phyloP scores from a whole-genome alignment of 495 filamentous ascomycete genomes.

The Sporormia fimetaria region DNA sequence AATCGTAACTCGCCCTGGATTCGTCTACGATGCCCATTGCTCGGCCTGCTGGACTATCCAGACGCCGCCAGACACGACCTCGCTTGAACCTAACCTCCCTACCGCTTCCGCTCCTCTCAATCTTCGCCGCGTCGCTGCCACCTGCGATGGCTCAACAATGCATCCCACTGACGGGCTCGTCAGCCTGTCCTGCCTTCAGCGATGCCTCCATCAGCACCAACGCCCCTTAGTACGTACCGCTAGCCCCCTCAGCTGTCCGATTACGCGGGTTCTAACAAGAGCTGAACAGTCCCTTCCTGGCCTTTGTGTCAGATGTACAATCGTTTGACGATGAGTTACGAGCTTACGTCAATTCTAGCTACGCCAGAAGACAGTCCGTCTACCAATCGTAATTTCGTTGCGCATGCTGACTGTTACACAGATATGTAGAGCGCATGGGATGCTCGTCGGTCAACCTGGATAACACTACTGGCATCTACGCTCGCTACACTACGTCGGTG shows the following conservation, averaged over 20 bases:
- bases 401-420: slow-evolving; percentile 30
- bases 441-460: slow-evolving; percentile 67
- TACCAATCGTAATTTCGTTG: not conserved
- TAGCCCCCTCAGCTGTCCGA: slow-evolving; percentile 50
- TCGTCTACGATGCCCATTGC: not conserved
- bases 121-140: slow-evolving; percentile 22
- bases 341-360: slow-evolving; percentile 61
- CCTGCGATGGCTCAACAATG: slow-evolving; percentile 41
- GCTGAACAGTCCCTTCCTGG: slow-evolving; percentile 66
- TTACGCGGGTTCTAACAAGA: slow-evolving; percentile 16
- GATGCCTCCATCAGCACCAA: slow-evolving; percentile 70
- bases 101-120: slow-evolving; percentile 6
- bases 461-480: slow-evolving; percentile 78
- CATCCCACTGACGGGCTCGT: slow-evolving; percentile 69
- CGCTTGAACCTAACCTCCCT: not conserved
- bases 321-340: slow-evolving; percentile 69
- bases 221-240: no score
- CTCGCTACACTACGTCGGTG: slow-evolving; percentile 82
- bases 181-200: slow-evolving; percentile 72
- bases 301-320: slow-evolving; percentile 60
- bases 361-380: slow-evolving; percentile 62
- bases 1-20: no score
- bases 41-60: slow-evolving; percentile 3
- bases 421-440: slow-evolving; percentile 67
- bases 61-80: slow-evolving; percentile 6